These are phyloP conservation scores for Venturia oleaginea DNA, from an alignment of 2,329 filamentous ascomycete species.

Conservation along the genomic window DNA sequence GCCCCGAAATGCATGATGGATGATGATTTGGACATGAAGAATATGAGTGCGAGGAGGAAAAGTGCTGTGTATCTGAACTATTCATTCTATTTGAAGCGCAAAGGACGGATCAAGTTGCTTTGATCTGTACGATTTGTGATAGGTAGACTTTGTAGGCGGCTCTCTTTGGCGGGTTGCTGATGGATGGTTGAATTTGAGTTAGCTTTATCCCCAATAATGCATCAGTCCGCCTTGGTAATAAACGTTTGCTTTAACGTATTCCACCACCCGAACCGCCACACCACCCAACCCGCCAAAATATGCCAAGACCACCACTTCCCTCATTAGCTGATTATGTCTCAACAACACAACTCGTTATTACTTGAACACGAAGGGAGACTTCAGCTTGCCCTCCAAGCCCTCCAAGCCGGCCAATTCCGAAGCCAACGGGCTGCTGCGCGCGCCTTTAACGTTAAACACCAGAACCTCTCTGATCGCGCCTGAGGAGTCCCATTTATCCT, in stretches of 20 bases:
- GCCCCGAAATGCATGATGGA: background rate
- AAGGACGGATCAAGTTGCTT: background rate
- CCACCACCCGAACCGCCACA: no score
- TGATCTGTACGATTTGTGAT: background rate
- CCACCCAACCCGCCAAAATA: no score
- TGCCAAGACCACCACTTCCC: no score
- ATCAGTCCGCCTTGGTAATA: background rate
- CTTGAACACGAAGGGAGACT: no score
- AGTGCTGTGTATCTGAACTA: background rate
- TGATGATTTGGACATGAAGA: background rate
- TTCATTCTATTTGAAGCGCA: background rate
- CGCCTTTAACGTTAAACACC: no score
- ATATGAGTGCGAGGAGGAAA: background rate
- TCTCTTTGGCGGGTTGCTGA: background rate
- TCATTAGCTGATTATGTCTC: no score
- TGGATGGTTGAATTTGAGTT: background rate
- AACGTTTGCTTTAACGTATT: background rate
- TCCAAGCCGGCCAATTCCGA: no score
- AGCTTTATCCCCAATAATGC: background rate
- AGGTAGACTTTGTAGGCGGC: background rate
- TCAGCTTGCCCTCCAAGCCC: no score
- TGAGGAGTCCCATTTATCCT: no score
- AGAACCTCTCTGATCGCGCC: no score
- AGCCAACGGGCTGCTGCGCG: no score
- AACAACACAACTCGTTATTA: no score